Percentiles rank a stretch among this genome's conserved stretches.
These are phyloP conservation scores for Solanum peruvianum DNA, from an alignment of 257 asterid species.

Conservation along the genomic window DNA sequence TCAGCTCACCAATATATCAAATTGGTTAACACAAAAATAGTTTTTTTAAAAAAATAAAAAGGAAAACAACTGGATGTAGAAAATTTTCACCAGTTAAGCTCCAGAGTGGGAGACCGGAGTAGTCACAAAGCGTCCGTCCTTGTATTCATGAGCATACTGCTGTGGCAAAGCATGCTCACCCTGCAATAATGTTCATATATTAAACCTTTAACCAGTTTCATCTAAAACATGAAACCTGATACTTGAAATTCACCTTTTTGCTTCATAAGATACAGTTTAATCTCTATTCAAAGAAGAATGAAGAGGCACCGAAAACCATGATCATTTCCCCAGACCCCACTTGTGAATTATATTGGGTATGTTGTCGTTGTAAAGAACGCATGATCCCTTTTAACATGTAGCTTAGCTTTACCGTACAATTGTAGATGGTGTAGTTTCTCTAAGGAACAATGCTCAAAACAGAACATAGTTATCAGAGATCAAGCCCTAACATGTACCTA, in stretches of 20 bases:
- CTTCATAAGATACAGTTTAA: not conserved
- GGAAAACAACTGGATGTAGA: not conserved
- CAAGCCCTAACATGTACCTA: too few relatives aligned
- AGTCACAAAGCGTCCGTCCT: constrained; percentile 74
- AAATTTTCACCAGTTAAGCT: constrained; percentile 27
- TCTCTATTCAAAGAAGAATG: not conserved
- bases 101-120: constrained; percentile 91
- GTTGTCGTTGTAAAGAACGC: not conserved
- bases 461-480: too few relatives aligned
- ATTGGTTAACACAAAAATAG: not conserved
- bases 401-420: too few relatives aligned
- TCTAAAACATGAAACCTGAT: not conserved
- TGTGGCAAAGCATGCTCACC: constrained; percentile 89
- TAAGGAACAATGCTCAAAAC: too few relatives aligned
- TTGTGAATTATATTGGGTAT: not conserved
- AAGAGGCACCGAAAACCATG: not conserved
- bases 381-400: too few relatives aligned
- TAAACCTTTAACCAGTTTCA: not conserved
- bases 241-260: not conserved
- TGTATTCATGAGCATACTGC: constrained; percentile 64
- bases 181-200: constrained; percentile 27
- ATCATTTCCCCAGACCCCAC: not conserved
- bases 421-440: too few relatives aligned
- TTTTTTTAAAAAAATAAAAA: rapidly evolving
- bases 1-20: constrained; percentile 9